Base-by-base conservation (phyloP, 2,329 filamentous ascomycete genomes). In the Pseudogymnoascus sp. region DNA sequence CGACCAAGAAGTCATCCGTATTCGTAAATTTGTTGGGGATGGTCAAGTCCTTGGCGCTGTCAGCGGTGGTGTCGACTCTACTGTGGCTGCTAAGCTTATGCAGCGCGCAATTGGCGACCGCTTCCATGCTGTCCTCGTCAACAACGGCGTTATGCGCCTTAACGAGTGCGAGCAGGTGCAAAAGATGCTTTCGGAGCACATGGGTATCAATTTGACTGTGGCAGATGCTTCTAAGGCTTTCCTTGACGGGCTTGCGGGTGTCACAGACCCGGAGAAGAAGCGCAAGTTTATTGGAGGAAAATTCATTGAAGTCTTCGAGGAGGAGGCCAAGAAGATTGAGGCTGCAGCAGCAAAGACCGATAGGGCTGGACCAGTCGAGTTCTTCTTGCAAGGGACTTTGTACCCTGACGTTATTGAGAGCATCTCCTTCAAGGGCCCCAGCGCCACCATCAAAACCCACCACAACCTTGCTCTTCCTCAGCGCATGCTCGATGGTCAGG, bases 151-250 rank as follows among this genome's bases (percentile, higher is more conserved):
- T 59, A 86, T 99, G 81, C 85, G 94, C 38, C 79, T 94, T 30
- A 87, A 96, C 70, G 94, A 97, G 74, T 91, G 88, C 66, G 77
- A 86, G 66, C 79, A 87, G 69, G 94, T 97, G 59, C 87, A 96
- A 74, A 79, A 91, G 74, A 92, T 85, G 0, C 82, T 97, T 2
- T 80, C 81, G 1, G 74, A 91, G 69, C 86, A 94, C 66, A 82
- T 97, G 0, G 90, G 90, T 1, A 95, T 97, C 74, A 94, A 96
- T 74, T 79, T 97, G 2, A 96, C 90, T 0, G 87, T 97, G 28
- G 84, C 95, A 1, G 89, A 97, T 71, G 91, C 85, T 0, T 81
- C 82, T 8, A 80, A 95, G 63, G 77, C 82, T 25, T 97, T 97
- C 79, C 78, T 97, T n/a, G 76, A 77, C 30, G 80, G 85, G 22